phyloP scores from a whole-genome alignment of 257 asterid genomes.

The Hygrophila difformis region DNA sequence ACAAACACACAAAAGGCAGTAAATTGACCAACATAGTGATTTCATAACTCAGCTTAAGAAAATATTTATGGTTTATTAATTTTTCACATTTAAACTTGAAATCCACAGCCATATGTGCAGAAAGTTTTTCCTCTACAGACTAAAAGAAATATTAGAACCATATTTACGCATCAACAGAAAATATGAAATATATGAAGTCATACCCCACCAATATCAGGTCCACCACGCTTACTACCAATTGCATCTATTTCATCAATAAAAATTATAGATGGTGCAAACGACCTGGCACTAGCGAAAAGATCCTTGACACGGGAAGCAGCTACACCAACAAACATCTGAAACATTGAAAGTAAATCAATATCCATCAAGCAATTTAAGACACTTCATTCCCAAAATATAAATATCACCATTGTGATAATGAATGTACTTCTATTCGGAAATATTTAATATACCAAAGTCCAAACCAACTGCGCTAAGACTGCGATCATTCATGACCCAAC shows the following conservation, averaged over 20 bases:
- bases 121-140: too few relatives aligned
- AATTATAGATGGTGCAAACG: constrained; percentile 94
- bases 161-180: constrained; percentile 1
- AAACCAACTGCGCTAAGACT: too few relatives aligned
- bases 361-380: constrained; percentile 11
- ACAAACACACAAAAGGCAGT: too few relatives aligned
- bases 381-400: constrained; percentile 7
- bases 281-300: constrained; percentile 91
- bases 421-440: too few relatives aligned
- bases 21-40: too few relatives aligned
- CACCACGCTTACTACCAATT: constrained; percentile 98
- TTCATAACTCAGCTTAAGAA: too few relatives aligned
- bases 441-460: too few relatives aligned
- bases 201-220: constrained; percentile 99
- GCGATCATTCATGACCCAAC: too few relatives aligned
- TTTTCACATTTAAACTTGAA: too few relatives aligned
- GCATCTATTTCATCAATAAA: constrained; percentile 99
- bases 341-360: constrained; percentile 15
- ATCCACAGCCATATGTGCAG: too few relatives aligned
- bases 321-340: constrained; percentile 98
- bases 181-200: constrained; percentile 17
- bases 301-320: constrained; percentile 99
- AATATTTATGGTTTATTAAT: too few relatives aligned
- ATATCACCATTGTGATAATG: too few relatives aligned
- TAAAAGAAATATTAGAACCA: not conserved